phyloP scores from a whole-genome alignment of 805 yeast genomes.

The Saccharomycopsis fermentans region DNA sequence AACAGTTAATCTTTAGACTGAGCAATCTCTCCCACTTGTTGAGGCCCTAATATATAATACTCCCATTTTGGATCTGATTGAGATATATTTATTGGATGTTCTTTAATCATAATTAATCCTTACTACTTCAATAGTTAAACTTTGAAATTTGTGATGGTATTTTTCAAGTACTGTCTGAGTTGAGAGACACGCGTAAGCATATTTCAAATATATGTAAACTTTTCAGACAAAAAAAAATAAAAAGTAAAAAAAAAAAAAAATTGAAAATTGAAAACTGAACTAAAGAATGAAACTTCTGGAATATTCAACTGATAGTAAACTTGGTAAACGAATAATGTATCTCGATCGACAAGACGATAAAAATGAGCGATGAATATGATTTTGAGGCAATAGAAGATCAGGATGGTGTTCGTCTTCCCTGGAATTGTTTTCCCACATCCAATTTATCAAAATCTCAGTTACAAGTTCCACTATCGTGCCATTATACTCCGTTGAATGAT shows the following conservation, averaged over 20 bases:
- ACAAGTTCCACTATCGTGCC: constrained; percentile 49
- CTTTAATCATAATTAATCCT: no score
- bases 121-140: no score
- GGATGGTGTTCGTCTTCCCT: constrained; percentile 63
- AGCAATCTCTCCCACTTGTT: no score
- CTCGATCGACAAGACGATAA: background rate
- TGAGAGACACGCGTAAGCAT: background rate
- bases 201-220: background rate
- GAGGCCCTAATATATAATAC: no score
- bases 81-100: no score
- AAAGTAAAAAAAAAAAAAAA: background rate
- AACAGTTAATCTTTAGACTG: no score
- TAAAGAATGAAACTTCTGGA: no score
- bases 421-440: constrained; percentile 61
- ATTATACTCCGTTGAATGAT: constrained; percentile 46
- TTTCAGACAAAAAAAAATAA: background rate
- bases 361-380: constrained; percentile 23
- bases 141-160: no score
- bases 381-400: constrained; percentile 51
- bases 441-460: constrained; percentile 46
- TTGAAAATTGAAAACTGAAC: no score
- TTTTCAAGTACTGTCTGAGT: no score
- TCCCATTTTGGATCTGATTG: no score
- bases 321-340: background rate
- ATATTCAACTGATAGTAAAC: no score